Evolutionary conservation across 352 stramenopile genomes (phyloP).

Genomic region (Globisporangium ultimum): DNA sequence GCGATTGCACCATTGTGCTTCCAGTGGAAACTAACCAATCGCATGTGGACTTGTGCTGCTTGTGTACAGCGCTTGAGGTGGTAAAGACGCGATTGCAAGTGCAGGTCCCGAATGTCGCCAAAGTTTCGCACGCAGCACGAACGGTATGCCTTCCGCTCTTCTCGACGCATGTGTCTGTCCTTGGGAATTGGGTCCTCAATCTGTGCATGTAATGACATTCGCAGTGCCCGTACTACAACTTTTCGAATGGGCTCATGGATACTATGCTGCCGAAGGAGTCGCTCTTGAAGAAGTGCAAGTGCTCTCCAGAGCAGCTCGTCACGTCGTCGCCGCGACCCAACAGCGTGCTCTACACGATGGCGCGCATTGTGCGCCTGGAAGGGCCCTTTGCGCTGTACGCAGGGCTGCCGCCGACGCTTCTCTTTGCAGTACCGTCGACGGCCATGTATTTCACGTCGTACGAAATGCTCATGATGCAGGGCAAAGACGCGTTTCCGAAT

Average conservation of each 20-base stretch:
- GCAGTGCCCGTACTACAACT: slow-evolving; percentile 69
- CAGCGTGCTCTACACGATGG: slow-evolving; percentile 64
- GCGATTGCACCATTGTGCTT: too few relatives aligned
- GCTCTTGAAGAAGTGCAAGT: slow-evolving; percentile 54
- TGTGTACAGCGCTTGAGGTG: slow-evolving; percentile 64
- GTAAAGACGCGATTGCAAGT: slow-evolving; percentile 83
- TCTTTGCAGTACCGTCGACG: slow-evolving; percentile 92
- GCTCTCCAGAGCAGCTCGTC: slow-evolving; percentile 35
- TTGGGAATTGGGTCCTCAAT: too few relatives aligned
- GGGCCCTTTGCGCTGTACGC: slow-evolving; percentile 67
- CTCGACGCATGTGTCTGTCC: too few relatives aligned
- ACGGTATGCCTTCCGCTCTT: slow-evolving; percentile 25
- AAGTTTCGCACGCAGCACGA: slow-evolving; percentile 39
- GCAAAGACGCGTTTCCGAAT: slow-evolving; percentile 35
- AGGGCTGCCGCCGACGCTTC: slow-evolving; percentile 84
- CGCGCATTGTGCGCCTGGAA: slow-evolving; percentile 58
- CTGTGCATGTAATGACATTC: too few relatives aligned
- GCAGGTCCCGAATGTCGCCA: slow-evolving; percentile 54
- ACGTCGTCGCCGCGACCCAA: slow-evolving; percentile 31
- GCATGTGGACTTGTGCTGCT: background rate
- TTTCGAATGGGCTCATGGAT: slow-evolving; percentile 81
- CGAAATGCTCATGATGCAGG: slow-evolving; percentile 58
- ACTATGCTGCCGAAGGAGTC: slow-evolving; percentile 71
- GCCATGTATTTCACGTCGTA: slow-evolving; percentile 94
- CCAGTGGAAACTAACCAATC: too few relatives aligned